A percentile compares a stretch with the other conserved stretches of the same genome.
These are phyloP conservation scores for Physocladia obscura DNA, from an alignment of 192 early-diverging fungal genomes.

Conservation along the genomic window DNA sequence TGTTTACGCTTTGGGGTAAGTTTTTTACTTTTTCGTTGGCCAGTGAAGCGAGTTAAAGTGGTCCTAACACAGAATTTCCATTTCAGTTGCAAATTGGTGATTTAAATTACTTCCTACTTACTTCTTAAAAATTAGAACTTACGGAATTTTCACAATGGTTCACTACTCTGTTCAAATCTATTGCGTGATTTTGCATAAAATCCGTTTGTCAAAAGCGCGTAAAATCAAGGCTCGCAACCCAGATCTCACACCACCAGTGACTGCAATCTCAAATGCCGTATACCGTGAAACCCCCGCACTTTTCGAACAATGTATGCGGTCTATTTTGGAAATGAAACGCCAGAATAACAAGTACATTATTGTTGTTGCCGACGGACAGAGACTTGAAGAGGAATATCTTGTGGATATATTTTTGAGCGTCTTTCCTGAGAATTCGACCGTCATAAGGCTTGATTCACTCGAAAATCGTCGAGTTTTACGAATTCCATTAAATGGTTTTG, in stretches of 20 bases:
- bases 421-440: slow-evolving; percentile 12
- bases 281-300: slow-evolving; percentile 34
- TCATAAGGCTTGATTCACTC: neutral
- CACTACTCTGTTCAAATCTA: slow-evolving; percentile 7
- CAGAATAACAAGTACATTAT: slow-evolving; percentile 30
- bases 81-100: too few species aligned
- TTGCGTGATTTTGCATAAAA: slow-evolving; percentile 1
- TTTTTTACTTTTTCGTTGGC: neutral
- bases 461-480: neutral
- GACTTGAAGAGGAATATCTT: slow-evolving; percentile 29
- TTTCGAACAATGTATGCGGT: slow-evolving; percentile 25
- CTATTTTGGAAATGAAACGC: slow-evolving; percentile 17
- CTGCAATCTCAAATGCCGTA: slow-evolving; percentile 24
- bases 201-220: neutral
- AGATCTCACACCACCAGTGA: slow-evolving; percentile 5
- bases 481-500: neutral
- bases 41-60: too few species aligned
- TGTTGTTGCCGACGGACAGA: slow-evolving; percentile 27
- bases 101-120: too few species aligned
- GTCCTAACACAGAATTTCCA: too few species aligned
- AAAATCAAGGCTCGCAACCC: too few species aligned
- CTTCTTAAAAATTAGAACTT: neutral
- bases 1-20: neutral
- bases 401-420: slow-evolving; percentile 32
- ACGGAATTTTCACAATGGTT: slow-evolving; percentile 5